Base-by-base conservation (phyloP, 768 basidiomycete species). In the Leccinum broughii region DNA sequence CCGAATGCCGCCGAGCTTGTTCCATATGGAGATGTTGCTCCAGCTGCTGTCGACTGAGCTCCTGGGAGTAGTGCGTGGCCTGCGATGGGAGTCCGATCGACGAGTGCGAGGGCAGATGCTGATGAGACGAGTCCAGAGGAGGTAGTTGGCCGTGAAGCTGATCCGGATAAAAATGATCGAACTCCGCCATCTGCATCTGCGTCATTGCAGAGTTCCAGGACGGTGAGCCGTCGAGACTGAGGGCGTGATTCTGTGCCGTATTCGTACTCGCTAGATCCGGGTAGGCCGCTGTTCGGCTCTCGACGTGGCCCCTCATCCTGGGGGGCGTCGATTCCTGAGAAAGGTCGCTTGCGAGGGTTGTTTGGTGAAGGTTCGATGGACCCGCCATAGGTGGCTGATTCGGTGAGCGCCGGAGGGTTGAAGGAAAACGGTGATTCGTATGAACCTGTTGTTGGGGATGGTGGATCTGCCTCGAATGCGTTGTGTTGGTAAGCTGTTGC, bases 121-220 rank as follows among this genome's bases (percentile, higher is more conserved):
- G 76, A 78, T 63, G 79, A 74, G 72, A 78, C 72, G 72, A 82
- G 78, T 63, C 77, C 78, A 65, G 75, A 75, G 56, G 80, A 76
- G 54, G 80, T 81, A 64, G 72, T 75, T 57, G 80, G 80, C 41
- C 80, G 75, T 72, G 77, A 73, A 66, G 68, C 64, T 64, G 67
- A 63, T 69, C 72, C 70, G 62, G 76, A 62, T 81, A 82, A 63
- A 80, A 83, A 76, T 74, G 80, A 63, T 77, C 78, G 80, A 76
- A 77, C 56, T 73, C 76, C 69, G 65, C 74, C 70, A 77, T 77
- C 74, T 73, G 74, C 74, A 75, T 75, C 76, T 71, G 79, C 72
- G 79, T 89, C 88, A 82, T 92, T 90, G 83, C 90, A 91, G 82
- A 92, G 87, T 66, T 92, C 90, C 89, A 92, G 83, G 82, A 92